Percentiles rank a stretch among this genome's conserved stretches.
Conservation (phyloP, 2,329 filamentous ascomycete genomes). For the Colletotrichum musae region DNA sequence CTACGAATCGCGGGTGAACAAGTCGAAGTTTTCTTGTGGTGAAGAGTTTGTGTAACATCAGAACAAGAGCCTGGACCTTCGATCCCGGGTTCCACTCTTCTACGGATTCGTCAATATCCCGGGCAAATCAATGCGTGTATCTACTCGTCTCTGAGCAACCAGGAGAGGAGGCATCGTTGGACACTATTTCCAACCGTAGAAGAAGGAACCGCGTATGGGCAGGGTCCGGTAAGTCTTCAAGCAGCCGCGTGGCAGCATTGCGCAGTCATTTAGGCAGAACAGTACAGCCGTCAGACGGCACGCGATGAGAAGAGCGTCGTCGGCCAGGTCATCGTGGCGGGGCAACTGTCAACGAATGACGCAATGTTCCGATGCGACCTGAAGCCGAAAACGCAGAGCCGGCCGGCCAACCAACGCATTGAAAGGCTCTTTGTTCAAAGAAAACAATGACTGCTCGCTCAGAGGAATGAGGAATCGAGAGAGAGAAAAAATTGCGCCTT, state of each 20-base stretch:
- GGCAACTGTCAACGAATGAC: conserved; percentile 30
- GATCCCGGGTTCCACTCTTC: not conserved
- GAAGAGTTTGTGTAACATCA: too few species aligned
- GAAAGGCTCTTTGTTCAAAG: conserved; percentile 7
- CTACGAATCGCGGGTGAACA: not conserved
- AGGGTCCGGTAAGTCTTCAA: not conserved
- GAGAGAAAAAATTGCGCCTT: conserved; percentile 21
- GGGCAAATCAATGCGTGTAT: not conserved
- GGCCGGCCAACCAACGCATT: conserved; percentile 5
- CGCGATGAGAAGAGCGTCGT: not conserved
- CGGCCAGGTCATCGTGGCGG: conserved; percentile 22
- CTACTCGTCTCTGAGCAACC: not conserved
- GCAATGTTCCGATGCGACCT: conserved; percentile 31
- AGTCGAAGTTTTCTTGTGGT: too few species aligned
- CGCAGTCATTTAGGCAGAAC: not conserved
- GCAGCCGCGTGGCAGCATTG: not conserved
- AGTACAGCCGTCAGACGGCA: not conserved
- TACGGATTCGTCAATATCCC: not conserved
- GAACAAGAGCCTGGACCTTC: not conserved
- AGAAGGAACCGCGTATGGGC: not conserved
- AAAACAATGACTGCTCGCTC: conserved; percentile 6
- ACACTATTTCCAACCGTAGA: not conserved
- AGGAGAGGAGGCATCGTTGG: not conserved
- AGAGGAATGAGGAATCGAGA: not conserved
- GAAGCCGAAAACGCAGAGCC: conserved; percentile 8